Conservation (phyloP, 2,329 filamentous ascomycete species). For the Cladophialophora exuberans region DNA sequence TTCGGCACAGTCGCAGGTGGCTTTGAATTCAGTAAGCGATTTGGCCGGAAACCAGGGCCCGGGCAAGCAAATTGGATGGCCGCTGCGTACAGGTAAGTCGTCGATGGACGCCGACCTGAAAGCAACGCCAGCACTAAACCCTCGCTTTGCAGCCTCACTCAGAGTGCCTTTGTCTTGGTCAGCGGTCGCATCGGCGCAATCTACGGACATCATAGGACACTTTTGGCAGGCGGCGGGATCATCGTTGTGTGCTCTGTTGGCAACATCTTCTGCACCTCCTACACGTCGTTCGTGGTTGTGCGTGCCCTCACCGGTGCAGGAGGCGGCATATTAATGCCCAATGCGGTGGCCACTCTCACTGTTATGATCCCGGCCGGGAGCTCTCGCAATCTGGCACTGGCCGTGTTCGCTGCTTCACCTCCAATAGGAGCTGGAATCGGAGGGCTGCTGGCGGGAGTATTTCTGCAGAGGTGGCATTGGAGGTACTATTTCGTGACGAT, state of each 20-base stretch:
- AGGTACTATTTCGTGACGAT: too few species aligned
- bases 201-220: neutral
- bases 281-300: neutral
- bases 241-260: neutral
- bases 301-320: neutral
- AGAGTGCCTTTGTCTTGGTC: neutral
- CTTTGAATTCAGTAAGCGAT: too few species aligned
- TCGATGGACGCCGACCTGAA: too few species aligned
- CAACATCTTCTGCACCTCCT: neutral
- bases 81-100: too few species aligned
- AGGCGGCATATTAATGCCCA: neutral
- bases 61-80: too few species aligned
- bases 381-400: neutral
- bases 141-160: neutral
- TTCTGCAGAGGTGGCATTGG: too few species aligned
- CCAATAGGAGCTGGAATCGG: neutral
- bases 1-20: too few species aligned
- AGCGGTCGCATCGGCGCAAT: neutral
- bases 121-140: too few species aligned
- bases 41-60: too few species aligned
- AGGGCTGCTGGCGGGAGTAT: too few species aligned
- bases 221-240: neutral
- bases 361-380: neutral
- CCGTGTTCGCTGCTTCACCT: neutral
- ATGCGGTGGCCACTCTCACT: neutral